These are phyloP conservation scores for Fusarium floridanum DNA, from an alignment of 2,329 filamentous ascomycete genomes.

Conservation along the genomic window DNA sequence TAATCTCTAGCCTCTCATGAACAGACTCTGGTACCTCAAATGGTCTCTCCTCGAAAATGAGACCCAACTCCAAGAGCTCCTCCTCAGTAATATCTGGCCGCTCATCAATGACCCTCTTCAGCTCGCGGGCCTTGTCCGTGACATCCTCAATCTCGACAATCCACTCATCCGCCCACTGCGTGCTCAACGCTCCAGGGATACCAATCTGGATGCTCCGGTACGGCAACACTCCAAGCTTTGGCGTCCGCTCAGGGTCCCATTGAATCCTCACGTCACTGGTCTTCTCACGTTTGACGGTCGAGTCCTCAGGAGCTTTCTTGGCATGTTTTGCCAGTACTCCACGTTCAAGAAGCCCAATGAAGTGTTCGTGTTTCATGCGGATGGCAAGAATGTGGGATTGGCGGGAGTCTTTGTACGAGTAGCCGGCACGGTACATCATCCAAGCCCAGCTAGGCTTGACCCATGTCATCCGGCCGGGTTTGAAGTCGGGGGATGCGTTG, in stretches of 20 bases:
- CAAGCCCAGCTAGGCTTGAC: constrained; percentile 74
- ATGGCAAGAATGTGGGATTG: constrained; percentile 71
- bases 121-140: constrained; percentile 62
- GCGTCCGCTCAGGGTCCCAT: constrained; percentile 72
- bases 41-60: constrained; percentile 60
- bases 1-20: constrained; percentile 50
- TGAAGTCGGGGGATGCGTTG: constrained; percentile 65
- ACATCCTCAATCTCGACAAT: constrained; percentile 70
- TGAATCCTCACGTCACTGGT: constrained; percentile 64
- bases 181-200: constrained; percentile 61
- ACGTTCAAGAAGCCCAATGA: constrained; percentile 60
- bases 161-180: constrained; percentile 63
- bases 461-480: constrained; percentile 71
- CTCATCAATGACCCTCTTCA: constrained; percentile 62
- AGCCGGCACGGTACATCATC: constrained; percentile 74
- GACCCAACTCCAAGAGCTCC: constrained; percentile 53
- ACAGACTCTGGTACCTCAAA: constrained; percentile 58
- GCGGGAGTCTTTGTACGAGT: constrained; percentile 67
- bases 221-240: constrained; percentile 58
- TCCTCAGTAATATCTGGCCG: constrained; percentile 49
- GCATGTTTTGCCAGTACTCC: constrained; percentile 51
- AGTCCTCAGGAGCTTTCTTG: background rate
- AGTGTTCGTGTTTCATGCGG: constrained; percentile 64
- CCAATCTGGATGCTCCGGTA: constrained; percentile 73
- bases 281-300: constrained; percentile 42